A percentile compares a stretch with the other conserved stretches of the same genome.
phyloP scores from a whole-genome alignment of 78 protist species.

The Dictyostelium purpureum region DNA sequence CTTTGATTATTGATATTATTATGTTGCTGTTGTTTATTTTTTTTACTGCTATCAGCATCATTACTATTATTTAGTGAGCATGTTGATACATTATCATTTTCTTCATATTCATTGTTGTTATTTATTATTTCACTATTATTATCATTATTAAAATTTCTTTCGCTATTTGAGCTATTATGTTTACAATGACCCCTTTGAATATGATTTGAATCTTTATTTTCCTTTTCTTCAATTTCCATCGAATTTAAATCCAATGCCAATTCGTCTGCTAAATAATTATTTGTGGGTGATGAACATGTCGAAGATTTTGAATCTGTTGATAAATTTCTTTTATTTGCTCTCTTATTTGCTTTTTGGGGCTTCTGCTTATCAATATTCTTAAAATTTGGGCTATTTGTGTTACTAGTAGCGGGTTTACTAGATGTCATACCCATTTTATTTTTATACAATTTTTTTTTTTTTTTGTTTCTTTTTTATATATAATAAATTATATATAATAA shows the following conservation, averaged over 20 bases:
- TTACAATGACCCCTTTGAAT: too few species aligned
- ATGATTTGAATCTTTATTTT: too few species aligned
- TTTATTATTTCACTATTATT: neutral
- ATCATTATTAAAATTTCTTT: neutral
- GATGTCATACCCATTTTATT: slow-evolving; percentile 7
- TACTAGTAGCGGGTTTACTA: neutral
- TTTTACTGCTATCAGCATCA: neutral
- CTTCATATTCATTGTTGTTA: neutral
- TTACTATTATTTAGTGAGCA: slow-evolving; percentile 6
- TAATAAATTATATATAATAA: too few species aligned
- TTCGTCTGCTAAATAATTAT: neutral
- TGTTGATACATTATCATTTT: neutral
- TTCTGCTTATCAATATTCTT: neutral
- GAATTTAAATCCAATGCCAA: neutral
- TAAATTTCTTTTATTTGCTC: neutral
- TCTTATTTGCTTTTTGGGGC: neutral
- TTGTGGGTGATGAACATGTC: slow-evolving; percentile 2
- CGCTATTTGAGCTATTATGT: too few species aligned
- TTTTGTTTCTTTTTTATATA: neutral
- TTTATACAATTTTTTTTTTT: neutral
- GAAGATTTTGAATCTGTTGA: slow-evolving; percentile 6
- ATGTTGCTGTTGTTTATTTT: neutral
- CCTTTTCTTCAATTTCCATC: neutral
- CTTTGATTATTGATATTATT: neutral
- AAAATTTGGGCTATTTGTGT: neutral